Percentiles rank a stretch among this genome's conserved stretches.
phyloP scores from a whole-genome alignment of 2,329 filamentous ascomycete genomes.

The Neospermospora avenae region DNA sequence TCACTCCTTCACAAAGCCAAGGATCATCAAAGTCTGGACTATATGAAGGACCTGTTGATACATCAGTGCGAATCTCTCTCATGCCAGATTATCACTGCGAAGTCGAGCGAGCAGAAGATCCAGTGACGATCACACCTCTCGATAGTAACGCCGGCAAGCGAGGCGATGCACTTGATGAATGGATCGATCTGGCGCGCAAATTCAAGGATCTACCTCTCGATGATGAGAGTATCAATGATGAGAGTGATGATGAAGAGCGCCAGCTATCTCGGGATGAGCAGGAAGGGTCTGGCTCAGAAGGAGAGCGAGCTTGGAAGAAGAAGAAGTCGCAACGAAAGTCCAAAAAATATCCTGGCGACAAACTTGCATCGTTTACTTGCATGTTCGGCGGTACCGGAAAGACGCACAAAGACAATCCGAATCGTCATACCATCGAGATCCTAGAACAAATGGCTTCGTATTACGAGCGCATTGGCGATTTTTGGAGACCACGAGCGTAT shows the following conservation, averaged over 20 bases:
- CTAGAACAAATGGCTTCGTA: constrained; percentile 76
- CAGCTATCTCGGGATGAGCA: constrained; percentile 21
- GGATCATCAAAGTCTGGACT: constrained; percentile 28
- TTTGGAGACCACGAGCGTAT: constrained; percentile 74
- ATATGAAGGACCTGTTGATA: background rate
- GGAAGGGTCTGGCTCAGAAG: constrained; percentile 34
- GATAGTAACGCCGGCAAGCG: background rate
- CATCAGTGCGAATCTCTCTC: constrained; percentile 7
- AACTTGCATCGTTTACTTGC: constrained; percentile 52
- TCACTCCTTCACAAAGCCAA: constrained; percentile 38
- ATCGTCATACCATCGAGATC: constrained; percentile 70
- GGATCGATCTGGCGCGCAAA: constrained; percentile 60
- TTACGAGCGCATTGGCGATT: constrained; percentile 71
- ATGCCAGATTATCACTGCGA: background rate
- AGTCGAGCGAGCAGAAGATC: constrained; percentile 5
- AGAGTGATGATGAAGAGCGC: constrained; percentile 43
- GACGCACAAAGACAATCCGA: constrained; percentile 56
- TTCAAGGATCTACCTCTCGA: constrained; percentile 57
- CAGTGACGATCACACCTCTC: constrained; percentile 1
- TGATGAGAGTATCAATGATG: constrained; percentile 35
- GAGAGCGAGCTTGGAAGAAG: constrained; percentile 20
- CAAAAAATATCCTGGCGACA: constrained; percentile 12
- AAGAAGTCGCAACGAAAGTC: constrained; percentile 16
- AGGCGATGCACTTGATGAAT: constrained; percentile 58
- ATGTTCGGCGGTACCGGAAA: constrained; percentile 47